Percentiles rank a stretch among this genome's conserved stretches.
Conservation (phyloP, 2,329 filamentous ascomycete species). For the Oidium heveae region DNA sequence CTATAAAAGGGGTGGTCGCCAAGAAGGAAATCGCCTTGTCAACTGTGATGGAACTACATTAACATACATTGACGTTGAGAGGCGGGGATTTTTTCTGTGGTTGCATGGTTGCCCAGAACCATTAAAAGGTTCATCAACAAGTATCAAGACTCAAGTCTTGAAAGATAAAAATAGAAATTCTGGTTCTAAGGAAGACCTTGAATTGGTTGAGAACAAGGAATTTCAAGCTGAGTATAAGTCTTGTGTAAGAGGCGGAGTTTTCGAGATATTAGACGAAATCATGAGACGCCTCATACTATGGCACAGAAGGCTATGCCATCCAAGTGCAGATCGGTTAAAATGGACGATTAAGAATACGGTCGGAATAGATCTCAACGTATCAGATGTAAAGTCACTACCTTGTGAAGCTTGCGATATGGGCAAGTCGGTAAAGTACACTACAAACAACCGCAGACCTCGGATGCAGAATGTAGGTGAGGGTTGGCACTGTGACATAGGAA, state of each 20-base stretch:
- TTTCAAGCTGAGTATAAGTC: not conserved
- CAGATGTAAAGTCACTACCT: not conserved
- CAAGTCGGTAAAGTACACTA: no score
- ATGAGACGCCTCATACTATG: not conserved
- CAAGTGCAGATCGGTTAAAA: not conserved
- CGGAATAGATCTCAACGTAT: not conserved
- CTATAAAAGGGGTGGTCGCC: not conserved
- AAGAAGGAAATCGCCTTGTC: not conserved
- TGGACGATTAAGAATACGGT: not conserved
- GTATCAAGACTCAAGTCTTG: not conserved
- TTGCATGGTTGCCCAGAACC: not conserved
- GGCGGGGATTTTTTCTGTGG: not conserved
- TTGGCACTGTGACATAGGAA: no score
- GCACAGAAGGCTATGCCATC: not conserved
- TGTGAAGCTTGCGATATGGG: no score
- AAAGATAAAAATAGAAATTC: not conserved
- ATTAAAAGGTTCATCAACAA: not conserved
- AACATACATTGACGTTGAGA: not conserved
- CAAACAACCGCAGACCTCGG: no score
- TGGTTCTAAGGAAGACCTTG: not conserved
- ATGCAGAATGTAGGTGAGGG: no score
- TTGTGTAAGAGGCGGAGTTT: not conserved
- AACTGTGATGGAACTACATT: not conserved
- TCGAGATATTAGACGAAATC: not conserved
- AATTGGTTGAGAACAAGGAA: not conserved